Base-by-base conservation (phyloP, 768 basidiomycete species). In the Boletellus sp. region DNA sequence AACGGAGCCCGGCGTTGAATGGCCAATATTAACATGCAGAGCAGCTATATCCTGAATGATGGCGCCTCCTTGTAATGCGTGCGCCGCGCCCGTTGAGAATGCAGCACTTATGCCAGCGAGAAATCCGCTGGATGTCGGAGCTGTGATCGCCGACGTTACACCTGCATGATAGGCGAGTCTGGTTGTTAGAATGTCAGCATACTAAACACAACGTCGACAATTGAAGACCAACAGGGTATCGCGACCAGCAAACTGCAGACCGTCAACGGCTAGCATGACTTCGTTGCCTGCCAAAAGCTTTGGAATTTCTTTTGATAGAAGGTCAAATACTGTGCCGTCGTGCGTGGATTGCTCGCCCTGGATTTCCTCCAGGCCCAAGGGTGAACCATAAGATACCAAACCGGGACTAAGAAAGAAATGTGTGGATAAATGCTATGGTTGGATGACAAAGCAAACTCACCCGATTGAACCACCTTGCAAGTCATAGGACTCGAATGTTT, bases 111-210 rank as follows among this genome's bases (percentile, higher is more conserved):
- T 55, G 1, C 87, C 87, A 7, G 73, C 61, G 46, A 87, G 61
- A 50, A 85, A 72, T 1, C 79, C 77, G 4, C 54, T 32, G 37
- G 78, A 74, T 42, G 61, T 72, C 4, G 86, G 87, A 12, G 79
- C 74, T 9, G 78, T 76, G 42, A 90, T 73, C 7, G 75, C 84
- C 1, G 70, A 71, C 0, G 84, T 84, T 6, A 87, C 85, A 10
- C 87, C 87, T 12, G 75, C 64, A 23, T 77, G 77, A 51, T 86
- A 85, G 1, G 83, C 84, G 39, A 87, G 72, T 35, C 89, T 92
- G 56, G n/a, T 48, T 11, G 16, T 12, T 17, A 23, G 19, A 24
- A 28, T 51, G 4, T 63, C 37, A 43, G 58, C 17, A 45, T 9
- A 39, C 16, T 11, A 20, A 32, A 35, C 16, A 17, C 5, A 3